phyloP scores from a whole-genome alignment of 2,329 filamentous ascomycete genomes.

The Hymenoscyphus infarciens region DNA sequence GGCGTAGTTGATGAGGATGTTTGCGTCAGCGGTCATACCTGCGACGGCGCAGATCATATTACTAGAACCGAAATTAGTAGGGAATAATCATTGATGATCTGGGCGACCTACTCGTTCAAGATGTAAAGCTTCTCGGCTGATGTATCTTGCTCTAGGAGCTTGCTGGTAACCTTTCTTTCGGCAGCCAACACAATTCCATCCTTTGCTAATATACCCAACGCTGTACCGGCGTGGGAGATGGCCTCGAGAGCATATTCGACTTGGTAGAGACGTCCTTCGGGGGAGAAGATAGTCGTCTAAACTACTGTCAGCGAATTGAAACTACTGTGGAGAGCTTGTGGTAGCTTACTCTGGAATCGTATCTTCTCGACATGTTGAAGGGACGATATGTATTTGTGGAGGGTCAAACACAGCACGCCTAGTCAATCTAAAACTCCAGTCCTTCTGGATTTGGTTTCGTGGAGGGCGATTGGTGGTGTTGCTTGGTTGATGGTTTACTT shows the following conservation, averaged over 20 bases:
- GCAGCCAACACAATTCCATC: conserved; percentile 98
- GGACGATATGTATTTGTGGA: conserved; percentile 6
- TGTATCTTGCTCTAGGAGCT: conserved; percentile 98
- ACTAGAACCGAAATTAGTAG: conserved; percentile 45
- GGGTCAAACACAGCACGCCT: background rate
- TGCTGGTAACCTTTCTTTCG: conserved; percentile 98
- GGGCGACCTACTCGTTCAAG: conserved; percentile 77
- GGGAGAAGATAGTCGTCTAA: conserved; percentile 99
- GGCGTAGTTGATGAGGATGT: conserved; percentile 99
- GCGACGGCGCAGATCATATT: conserved; percentile 99
- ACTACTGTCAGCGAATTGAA: conserved; percentile 24
- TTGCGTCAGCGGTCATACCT: conserved; percentile 98
- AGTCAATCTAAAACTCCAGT: background rate
- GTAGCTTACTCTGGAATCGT: conserved; percentile 84
- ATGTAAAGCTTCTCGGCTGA: conserved; percentile 99
- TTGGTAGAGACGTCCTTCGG: conserved; percentile 96
- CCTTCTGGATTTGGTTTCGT: background rate
- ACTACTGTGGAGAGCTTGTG: conserved; percentile 23
- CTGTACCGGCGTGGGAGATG: conserved; percentile 96
- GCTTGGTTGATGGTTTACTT: conserved; percentile 12
- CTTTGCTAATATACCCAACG: conserved; percentile 92
- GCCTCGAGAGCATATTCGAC: conserved; percentile 99
- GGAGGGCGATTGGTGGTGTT: background rate
- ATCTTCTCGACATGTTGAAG: conserved; percentile 81
- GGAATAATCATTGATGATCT: conserved; percentile 17